These are phyloP conservation scores for Globisporangium rhizosaccharum DNA, from an alignment of 352 stramenopile species.

Conservation along the genomic window DNA sequence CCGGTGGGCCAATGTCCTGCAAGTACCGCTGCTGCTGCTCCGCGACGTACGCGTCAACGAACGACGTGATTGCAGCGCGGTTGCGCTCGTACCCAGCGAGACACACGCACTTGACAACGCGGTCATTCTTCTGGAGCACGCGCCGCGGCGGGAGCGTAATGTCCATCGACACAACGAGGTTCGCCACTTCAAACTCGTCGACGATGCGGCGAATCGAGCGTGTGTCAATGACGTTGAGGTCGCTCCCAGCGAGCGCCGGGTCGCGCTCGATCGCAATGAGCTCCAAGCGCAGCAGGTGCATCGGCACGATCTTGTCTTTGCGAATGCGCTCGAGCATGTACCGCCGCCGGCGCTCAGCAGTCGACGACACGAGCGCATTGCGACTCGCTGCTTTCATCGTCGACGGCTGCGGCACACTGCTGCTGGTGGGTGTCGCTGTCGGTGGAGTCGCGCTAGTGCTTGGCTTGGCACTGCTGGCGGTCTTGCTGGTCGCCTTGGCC, in stretches of 20 bases:
- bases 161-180: constrained; percentile 49
- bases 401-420: constrained; percentile 24
- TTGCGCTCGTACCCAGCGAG: constrained; percentile 46
- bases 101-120: constrained; percentile 65
- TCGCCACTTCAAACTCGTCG: constrained; percentile 46
- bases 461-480: too few species aligned
- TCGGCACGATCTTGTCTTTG: constrained; percentile 57
- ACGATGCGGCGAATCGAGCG: constrained; percentile 64
- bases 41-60: constrained; percentile 60
- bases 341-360: constrained; percentile 38
- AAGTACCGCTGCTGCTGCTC: constrained; percentile 63
- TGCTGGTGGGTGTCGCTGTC: not conserved
- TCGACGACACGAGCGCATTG: constrained; percentile 48
- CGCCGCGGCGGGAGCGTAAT: constrained; percentile 64
- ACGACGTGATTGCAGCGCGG: constrained; percentile 38
- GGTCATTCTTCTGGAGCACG: constrained; percentile 54
- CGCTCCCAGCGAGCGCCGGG: constrained; percentile 14
- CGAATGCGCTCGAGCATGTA: constrained; percentile 56
- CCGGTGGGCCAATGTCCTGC: constrained; percentile 39
- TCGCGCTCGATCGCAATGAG: constrained; percentile 49
- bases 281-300: constrained; percentile 55
- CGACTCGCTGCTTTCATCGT: constrained; percentile 53
- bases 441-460: not conserved
- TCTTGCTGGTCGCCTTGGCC: too few species aligned
- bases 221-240: constrained; percentile 50